These are phyloP conservation scores for Cephalotrichum gorgonifer DNA, from an alignment of 2,329 filamentous ascomycete genomes.

Conservation along the genomic window DNA sequence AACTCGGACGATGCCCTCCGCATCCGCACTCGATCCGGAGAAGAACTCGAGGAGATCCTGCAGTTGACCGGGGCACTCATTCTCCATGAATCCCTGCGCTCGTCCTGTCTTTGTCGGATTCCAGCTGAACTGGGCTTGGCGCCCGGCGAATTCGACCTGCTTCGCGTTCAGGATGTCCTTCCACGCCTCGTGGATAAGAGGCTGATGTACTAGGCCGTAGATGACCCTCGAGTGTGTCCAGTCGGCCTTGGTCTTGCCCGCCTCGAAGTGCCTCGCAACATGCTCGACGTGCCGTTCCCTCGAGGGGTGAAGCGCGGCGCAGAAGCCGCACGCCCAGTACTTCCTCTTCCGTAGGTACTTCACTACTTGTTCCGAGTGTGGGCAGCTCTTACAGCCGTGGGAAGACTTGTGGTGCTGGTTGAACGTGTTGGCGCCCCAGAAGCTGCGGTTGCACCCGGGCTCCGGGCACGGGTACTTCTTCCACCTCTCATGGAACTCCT, in stretches of 20 bases:
- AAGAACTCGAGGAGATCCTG: slow-evolving; percentile 58
- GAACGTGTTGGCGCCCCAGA: slow-evolving; percentile 58
- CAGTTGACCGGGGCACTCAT: slow-evolving; percentile 51
- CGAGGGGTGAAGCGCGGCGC: slow-evolving; percentile 50
- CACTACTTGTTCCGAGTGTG: slow-evolving; percentile 54
- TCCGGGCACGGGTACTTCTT: slow-evolving; percentile 58
- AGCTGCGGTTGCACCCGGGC: slow-evolving; percentile 52
- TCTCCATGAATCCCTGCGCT: slow-evolving; percentile 48
- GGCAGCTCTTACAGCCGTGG: slow-evolving; percentile 54
- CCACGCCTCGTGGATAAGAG: slow-evolving; percentile 51
- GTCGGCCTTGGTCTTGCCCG: slow-evolving; percentile 49
- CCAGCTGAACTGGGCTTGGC: slow-evolving; percentile 54
- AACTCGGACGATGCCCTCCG: slow-evolving; percentile 44
- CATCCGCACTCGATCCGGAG: slow-evolving; percentile 44
- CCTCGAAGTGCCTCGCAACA: slow-evolving; percentile 57
- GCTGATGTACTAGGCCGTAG: slow-evolving; percentile 57
- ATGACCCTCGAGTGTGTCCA: slow-evolving; percentile 63
- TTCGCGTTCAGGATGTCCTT: slow-evolving; percentile 41
- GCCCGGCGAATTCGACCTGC: slow-evolving; percentile 41
- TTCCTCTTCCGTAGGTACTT: slow-evolving; percentile 53
- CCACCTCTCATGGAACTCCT: slow-evolving; percentile 59
- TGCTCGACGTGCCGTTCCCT: slow-evolving; percentile 60
- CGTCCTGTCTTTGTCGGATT: slow-evolving; percentile 44
- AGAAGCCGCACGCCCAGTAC: slow-evolving; percentile 61
- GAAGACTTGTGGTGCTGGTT: slow-evolving; percentile 58